Percentiles rank a stretch among this genome's conserved stretches.
phyloP scores from a whole-genome alignment of 164 flowering plant genomes.

The Stephania japonica region DNA sequence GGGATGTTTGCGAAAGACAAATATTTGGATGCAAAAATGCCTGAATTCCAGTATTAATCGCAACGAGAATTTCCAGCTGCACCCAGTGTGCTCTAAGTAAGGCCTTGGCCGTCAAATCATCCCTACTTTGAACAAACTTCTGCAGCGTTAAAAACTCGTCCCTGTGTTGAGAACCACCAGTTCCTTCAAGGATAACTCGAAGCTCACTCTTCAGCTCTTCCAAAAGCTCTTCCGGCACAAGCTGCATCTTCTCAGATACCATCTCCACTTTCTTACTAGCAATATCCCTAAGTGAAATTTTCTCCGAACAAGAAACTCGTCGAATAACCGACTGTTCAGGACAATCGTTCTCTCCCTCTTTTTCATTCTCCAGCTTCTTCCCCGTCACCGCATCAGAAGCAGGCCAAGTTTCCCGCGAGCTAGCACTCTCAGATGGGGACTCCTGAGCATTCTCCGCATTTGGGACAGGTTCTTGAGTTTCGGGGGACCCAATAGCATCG shows the following conservation, averaged over 20 bases:
- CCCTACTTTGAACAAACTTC: conserved; percentile 65
- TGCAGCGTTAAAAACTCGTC: conserved; percentile 76
- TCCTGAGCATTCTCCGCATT: conserved; percentile 63
- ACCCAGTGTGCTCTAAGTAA: conserved; percentile 66
- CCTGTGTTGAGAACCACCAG: conserved; percentile 72
- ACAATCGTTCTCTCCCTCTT: conserved; percentile 46
- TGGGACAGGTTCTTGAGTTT: conserved; percentile 50
- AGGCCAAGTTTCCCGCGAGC: conserved; percentile 91
- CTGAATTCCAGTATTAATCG: conserved; percentile 87
- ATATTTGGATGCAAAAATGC: conserved; percentile 89
- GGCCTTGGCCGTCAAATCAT: conserved; percentile 65
- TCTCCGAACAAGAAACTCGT: conserved; percentile 56
- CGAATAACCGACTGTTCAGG: conserved; percentile 67
- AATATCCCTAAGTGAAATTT: conserved; percentile 60
- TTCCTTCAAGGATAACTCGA: conserved; percentile 74
- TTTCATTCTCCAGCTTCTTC: conserved; percentile 61
- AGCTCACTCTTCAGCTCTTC: conserved; percentile 77
- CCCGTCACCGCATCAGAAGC: conserved; percentile 40
- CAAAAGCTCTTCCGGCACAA: conserved; percentile 60
- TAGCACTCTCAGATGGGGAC: conserved; percentile 93
- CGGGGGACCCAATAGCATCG: conserved; percentile 26
- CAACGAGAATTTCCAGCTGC: conserved; percentile 87
- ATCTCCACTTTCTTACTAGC: conserved; percentile 76
- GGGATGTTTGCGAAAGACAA: conserved; percentile 74
- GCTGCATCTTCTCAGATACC: conserved; percentile 60